phyloP scores from a whole-genome alignment of 169 alveolate species.

The Condylostoma magnum region DNA sequence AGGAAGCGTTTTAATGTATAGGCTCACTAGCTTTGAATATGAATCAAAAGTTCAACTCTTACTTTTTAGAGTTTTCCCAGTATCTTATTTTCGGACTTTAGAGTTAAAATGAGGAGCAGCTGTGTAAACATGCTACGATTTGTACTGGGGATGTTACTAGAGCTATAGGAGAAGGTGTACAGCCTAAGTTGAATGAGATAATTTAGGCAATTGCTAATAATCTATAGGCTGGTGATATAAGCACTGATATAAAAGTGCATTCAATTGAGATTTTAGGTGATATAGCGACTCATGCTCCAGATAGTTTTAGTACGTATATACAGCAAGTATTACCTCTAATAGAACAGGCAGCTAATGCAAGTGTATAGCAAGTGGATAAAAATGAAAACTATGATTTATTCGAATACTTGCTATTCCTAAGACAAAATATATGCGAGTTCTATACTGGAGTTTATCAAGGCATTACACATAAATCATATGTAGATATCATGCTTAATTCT shows the following conservation, averaged over 20 bases:
- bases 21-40: not conserved
- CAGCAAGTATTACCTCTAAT: not conserved
- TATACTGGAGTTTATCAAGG: not conserved
- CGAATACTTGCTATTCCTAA: not conserved
- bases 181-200: not conserved
- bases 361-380: not conserved
- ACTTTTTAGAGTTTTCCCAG: not conserved
- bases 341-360: constrained; percentile 4
- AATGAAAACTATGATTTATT: not conserved
- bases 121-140: constrained; percentile 1
- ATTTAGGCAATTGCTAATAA: not conserved
- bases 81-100: not conserved
- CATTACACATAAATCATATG: too few relatives aligned
- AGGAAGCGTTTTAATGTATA: not conserved
- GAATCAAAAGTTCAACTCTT: not conserved
- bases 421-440: not conserved
- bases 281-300: not conserved
- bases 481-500: too few relatives aligned
- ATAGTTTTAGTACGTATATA: not conserved
- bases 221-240: not conserved
- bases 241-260: not conserved
- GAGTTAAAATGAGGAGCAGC: not conserved
- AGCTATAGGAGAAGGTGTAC: not conserved
- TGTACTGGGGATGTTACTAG: constrained; percentile 1
- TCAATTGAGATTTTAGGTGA: not conserved